Evolutionary conservation across 2,329 filamentous ascomycete genomes (phyloP), one percentile per base, ranked within the genome.

Genomic region (Fusarium sp.): DNA sequence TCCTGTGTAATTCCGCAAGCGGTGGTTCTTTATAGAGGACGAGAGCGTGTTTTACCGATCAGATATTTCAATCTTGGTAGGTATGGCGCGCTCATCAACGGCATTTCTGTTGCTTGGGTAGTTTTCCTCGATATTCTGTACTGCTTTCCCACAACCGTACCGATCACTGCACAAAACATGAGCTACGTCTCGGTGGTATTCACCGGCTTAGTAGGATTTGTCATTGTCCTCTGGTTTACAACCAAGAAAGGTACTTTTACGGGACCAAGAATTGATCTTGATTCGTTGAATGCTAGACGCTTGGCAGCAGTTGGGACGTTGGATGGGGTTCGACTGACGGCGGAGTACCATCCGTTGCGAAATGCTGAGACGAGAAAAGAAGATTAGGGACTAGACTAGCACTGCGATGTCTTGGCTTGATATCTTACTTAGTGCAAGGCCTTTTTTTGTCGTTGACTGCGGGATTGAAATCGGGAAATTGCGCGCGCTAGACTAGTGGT

Each of bases 1-100:
- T 74, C 72, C 1, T 74, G 66, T 6, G 57, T 69, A 17, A 68
- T 76, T 14, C 75, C 75, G 0, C 74, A 76, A 28, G 67, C 64
- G 1, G 68, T 76, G 4, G 51, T 75, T 1, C 60, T 75, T 0
- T 75, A 67, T 23, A 48, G 72, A 36, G 73, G 71, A 1, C 69
- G 74, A 4, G 69, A 76, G 3, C 58, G 59, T 0, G 67, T 75
- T 4, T 48, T 76, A 1, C 74, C 73, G 4, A 23, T 52, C 5
- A 55, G 74, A 6, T 72, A 65, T 12, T 74, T 76, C 8, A 65
- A 51, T 14, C 52, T 76, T 1, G 74, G 73, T 0, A 68, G 26
- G n/a, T 74, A 51, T 8, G 74, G 74, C 1, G 47, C 50, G 3
- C 23, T 56, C 6, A 43, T 76, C 24, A 76, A 76, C 40, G 62